Conservation (phyloP, 1,284 basidiomycete genomes). For the Paramarasmius palmivorus region DNA sequence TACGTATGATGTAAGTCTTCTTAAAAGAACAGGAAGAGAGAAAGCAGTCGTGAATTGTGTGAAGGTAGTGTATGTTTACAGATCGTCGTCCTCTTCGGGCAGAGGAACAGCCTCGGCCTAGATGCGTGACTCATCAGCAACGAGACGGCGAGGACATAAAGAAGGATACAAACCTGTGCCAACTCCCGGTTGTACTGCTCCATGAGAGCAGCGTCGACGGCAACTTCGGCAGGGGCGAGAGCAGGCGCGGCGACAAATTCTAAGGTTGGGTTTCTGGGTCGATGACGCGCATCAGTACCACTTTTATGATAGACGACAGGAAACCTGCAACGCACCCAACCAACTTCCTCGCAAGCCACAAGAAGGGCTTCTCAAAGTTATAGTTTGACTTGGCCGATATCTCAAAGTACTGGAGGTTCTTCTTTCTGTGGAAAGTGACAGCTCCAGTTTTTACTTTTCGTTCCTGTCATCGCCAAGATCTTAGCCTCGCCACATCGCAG, state of each 20-base stretch:
- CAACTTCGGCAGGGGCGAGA: slow-evolving; percentile 92
- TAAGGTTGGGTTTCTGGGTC: slow-evolving; percentile 78
- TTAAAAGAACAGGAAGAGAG: background rate
- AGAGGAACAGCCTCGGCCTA: slow-evolving; percentile 77
- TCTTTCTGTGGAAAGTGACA: slow-evolving; percentile 99
- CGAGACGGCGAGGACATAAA: background rate
- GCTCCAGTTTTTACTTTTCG: slow-evolving; percentile 99
- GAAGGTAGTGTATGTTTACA: too few relatives aligned
- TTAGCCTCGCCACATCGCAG: slow-evolving; percentile 3
- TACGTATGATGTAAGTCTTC: too few relatives aligned
- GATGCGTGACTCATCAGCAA: background rate
- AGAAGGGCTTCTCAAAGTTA: slow-evolving; percentile 99
- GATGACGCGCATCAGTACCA: background rate
- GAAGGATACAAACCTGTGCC: slow-evolving; percentile 47
- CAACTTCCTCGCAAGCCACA: slow-evolving; percentile 98
- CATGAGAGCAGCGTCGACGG: slow-evolving; percentile 84
- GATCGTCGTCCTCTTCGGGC: slow-evolving; percentile 80
- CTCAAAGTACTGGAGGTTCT: slow-evolving; percentile 99
- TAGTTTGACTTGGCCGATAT: slow-evolving; percentile 99
- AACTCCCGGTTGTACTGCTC: slow-evolving; percentile 84
- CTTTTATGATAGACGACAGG: background rate
- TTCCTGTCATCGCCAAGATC: slow-evolving; percentile 63
- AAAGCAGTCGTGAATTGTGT: slow-evolving; percentile 22
- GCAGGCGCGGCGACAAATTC: slow-evolving; percentile 98
- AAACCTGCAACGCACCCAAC: slow-evolving; percentile 72